These are phyloP conservation scores for Discostella stelligeroides DNA, from an alignment of 108 stramenopile species.

Conservation along the genomic window DNA sequence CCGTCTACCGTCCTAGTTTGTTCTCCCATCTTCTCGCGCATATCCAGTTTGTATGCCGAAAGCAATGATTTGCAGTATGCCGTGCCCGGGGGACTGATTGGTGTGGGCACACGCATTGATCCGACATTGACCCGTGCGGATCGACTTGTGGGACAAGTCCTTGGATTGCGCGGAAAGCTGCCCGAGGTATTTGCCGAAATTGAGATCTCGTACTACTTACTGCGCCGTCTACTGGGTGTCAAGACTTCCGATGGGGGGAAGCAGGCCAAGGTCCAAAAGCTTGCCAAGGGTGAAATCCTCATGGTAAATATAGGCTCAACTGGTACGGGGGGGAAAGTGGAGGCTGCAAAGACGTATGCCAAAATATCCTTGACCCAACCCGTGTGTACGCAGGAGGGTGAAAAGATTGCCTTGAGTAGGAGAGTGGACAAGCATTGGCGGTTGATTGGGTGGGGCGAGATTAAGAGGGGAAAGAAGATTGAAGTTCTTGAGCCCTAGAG, in stretches of 20 bases:
- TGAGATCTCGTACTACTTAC: slow-evolving; percentile 97
- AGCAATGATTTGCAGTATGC: slow-evolving; percentile 97
- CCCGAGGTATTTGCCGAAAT: slow-evolving; percentile 98
- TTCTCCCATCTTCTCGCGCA: slow-evolving; percentile 88
- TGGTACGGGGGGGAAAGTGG: slow-evolving; percentile 96
- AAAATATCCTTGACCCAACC: slow-evolving; percentile 98
- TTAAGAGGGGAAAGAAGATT: slow-evolving; percentile 87
- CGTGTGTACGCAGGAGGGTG: slow-evolving; percentile 98
- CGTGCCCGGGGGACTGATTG: slow-evolving; percentile 99
- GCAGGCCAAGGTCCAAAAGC: slow-evolving; percentile 98
- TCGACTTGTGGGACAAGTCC: slow-evolving; percentile 98
- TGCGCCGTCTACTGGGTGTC: slow-evolving; percentile 96
- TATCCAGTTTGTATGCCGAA: slow-evolving; percentile 94
- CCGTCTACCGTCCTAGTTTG: slow-evolving; percentile 85
- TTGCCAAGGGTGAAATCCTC: slow-evolving; percentile 95
- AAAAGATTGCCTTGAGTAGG: slow-evolving; percentile 99
- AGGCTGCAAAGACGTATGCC: slow-evolving; percentile 95
- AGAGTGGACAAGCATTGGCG: slow-evolving; percentile 99
- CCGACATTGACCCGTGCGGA: slow-evolving; percentile 98
- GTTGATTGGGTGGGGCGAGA: slow-evolving; percentile 95
- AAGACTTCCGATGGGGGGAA: slow-evolving; percentile 98
- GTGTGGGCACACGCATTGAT: slow-evolving; percentile 98
- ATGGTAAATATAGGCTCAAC: slow-evolving; percentile 99
- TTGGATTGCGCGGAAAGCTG: slow-evolving; percentile 95
- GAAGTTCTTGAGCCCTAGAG: slow-evolving; percentile 65